phyloP scores from a whole-genome alignment of 306 rosid species.

The Luffa acutangula region DNA sequence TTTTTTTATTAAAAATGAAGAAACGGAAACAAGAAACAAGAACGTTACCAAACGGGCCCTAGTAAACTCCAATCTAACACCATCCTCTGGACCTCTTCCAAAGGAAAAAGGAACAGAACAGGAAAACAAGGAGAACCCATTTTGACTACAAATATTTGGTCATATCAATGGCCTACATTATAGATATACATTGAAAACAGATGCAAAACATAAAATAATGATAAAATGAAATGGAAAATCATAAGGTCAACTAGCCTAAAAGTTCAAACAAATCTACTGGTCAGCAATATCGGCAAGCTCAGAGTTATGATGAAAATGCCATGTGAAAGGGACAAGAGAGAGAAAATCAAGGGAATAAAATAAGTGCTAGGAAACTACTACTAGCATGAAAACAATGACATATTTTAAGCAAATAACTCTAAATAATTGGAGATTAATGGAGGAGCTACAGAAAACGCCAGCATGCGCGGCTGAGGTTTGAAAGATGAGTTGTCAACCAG shows the following conservation, averaged over 20 bases:
- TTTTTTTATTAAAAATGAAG: too few species aligned
- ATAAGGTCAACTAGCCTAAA: background rate
- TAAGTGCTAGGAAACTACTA: background rate
- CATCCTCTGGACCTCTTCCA: background rate
- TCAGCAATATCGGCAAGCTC: constrained; percentile 1
- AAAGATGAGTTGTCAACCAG: constrained; percentile 9
- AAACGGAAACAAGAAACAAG: too few species aligned
- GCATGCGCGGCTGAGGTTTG: background rate
- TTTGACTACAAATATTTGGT: background rate
- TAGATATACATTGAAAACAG: background rate
- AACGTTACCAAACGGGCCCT: too few species aligned
- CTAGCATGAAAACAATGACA: constrained; percentile 1
- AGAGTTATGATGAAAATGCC: background rate
- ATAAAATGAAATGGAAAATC: background rate
- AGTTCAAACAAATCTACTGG: background rate
- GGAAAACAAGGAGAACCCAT: background rate
- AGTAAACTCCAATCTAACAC: background rate
- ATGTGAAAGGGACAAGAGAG: constrained; percentile 2
- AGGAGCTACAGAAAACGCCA: background rate
- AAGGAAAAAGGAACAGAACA: background rate
- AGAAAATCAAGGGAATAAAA: background rate
- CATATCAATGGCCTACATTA: background rate
- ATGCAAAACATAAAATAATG: background rate
- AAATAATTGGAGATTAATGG: background rate
- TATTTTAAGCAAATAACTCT: constrained; percentile 10